Conservation (phyloP, 805 yeast genomes). For the Sugiyamaella valdiviana region DNA sequence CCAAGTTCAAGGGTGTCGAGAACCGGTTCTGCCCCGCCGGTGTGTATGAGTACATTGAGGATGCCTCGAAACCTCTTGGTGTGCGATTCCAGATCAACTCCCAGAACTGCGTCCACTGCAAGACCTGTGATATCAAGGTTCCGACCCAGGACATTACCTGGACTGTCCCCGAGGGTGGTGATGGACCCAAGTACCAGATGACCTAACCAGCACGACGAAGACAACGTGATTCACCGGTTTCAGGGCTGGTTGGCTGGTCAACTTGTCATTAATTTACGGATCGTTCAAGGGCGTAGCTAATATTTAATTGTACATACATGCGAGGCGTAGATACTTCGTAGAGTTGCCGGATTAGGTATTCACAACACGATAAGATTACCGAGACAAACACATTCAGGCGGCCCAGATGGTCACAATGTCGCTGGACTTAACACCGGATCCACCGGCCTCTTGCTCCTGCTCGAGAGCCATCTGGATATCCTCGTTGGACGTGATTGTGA, state of each 20-base stretch:
- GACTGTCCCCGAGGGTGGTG: slow-evolving; percentile 99
- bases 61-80: slow-evolving; percentile 49
- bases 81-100: slow-evolving; percentile 89
- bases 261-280: too few relatives aligned
- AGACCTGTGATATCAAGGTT: slow-evolving; percentile 95
- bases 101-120: slow-evolving; percentile 97
- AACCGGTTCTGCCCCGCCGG: slow-evolving; percentile 97
- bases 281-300: too few relatives aligned
- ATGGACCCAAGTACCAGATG: slow-evolving; percentile 93
- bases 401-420: slow-evolving; percentile 21
- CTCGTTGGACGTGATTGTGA: slow-evolving; percentile 75
- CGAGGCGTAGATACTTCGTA: neutral
- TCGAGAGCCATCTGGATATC: slow-evolving; percentile 86
- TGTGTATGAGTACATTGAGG: slow-evolving; percentile 87
- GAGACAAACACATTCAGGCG: slow-evolving; percentile 14
- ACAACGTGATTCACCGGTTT: too few relatives aligned
- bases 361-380: neutral
- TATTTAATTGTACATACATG: neutral
- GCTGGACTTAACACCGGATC: slow-evolving; percentile 1
- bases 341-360: neutral
- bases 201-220: slow-evolving; percentile 39
- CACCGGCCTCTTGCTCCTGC: slow-evolving; percentile 10
- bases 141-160: slow-evolving; percentile 92
- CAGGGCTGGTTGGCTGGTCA: too few relatives aligned
- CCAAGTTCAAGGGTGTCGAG: slow-evolving; percentile 80